Base-by-base conservation (phyloP, 2,329 filamentous ascomycete species). In the Colletotrichum euphorbiae region DNA sequence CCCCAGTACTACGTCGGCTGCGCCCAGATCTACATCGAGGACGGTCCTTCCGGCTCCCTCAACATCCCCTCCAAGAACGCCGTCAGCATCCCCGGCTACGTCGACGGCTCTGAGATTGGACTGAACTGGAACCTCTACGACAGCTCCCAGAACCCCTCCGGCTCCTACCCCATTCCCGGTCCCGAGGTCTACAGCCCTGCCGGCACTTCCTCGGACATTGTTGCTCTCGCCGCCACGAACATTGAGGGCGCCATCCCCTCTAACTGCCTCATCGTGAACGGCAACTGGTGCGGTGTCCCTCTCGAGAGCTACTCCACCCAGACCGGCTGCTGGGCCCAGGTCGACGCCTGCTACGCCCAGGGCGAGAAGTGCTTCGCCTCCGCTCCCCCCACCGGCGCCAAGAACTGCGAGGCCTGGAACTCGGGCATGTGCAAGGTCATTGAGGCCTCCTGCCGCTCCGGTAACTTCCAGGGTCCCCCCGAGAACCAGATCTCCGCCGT, bases 1-100 rank as follows among this genome's bases (percentile, higher is more conserved):
- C 88, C 91, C n/a, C 91, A 94, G 77, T 92, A 92, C 79, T 94
- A 91, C 76, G 81, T 86, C 58, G 89, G 90, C 58, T 94, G 91
- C 76, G 90, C 90, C 1, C 91, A 94, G 77, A 82, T 93, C 70
- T 91, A 87, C 74, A 77, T 94, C 54, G 74, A 87, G 61, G 76
- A 76, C 62, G 78, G 75, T 33, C 84, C 84, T 52, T 75, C 78
- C 1, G 84, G 81, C 6, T 77, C 81, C 56, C 79, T 87, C 0
- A 76, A 82, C 1, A 79, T 87, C 6, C 86, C 87, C 0, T 70
- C 77, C 1, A 77, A 78, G 59, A 78, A 82, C 64, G 85, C 83
- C 3, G 89, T 90, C 65, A 84, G 81, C 59, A 93, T 93, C 69
- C 91, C 91, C 0, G 90, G 90, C 7, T 85, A 92, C 72, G 84